Evolutionary conservation across 1,139 yeast genomes (phyloP).

Genomic region (Diutina scorzettiae): DNA sequence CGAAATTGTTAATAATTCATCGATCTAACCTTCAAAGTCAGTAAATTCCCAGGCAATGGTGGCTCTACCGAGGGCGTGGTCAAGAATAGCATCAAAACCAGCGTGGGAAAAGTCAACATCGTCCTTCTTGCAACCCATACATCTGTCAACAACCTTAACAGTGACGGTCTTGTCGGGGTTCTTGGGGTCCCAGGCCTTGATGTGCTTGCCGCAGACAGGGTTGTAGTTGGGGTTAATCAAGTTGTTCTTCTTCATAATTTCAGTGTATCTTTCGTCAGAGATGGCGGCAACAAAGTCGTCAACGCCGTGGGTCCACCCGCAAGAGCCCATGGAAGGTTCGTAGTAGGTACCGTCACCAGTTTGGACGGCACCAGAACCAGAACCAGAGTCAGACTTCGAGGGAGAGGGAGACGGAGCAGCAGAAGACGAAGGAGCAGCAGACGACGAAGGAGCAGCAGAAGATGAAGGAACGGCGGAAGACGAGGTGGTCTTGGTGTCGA

Average conservation of each 20-base stretch:
- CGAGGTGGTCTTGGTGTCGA: not conserved
- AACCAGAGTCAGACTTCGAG: slow-evolving; percentile 14
- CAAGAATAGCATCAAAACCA: slow-evolving; percentile 39
- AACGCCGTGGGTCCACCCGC: slow-evolving; percentile 38
- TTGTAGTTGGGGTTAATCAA: slow-evolving; percentile 40
- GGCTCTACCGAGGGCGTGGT: slow-evolving; percentile 32
- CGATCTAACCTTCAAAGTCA: not conserved
- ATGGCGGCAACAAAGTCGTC: slow-evolving; percentile 37
- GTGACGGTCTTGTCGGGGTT: slow-evolving; percentile 32
- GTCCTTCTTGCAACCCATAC: slow-evolving; percentile 35
- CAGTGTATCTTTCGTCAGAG: slow-evolving; percentile 3
- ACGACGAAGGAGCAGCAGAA: not conserved
- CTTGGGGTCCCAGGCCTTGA: slow-evolving; percentile 23
- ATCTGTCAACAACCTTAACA: slow-evolving; percentile 43
- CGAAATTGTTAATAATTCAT: slow-evolving; percentile 2
- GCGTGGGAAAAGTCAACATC: slow-evolving; percentile 43
- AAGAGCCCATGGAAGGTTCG: slow-evolving; percentile 48
- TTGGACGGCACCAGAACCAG: slow-evolving; percentile 49
- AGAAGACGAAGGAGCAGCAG: slow-evolving; percentile 5
- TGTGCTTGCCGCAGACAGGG: slow-evolving; percentile 37
- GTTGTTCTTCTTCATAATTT: not conserved
- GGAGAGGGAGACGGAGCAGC: slow-evolving; percentile 8
- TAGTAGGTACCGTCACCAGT: slow-evolving; percentile 71
- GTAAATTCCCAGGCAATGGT: slow-evolving; percentile 30
- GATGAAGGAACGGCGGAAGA: not conserved